A percentile compares a stretch with the other conserved stretches of the same genome.
These are phyloP conservation scores for Acrocalymma vagum DNA, from an alignment of 2,329 filamentous ascomycete species.

Conservation along the genomic window DNA sequence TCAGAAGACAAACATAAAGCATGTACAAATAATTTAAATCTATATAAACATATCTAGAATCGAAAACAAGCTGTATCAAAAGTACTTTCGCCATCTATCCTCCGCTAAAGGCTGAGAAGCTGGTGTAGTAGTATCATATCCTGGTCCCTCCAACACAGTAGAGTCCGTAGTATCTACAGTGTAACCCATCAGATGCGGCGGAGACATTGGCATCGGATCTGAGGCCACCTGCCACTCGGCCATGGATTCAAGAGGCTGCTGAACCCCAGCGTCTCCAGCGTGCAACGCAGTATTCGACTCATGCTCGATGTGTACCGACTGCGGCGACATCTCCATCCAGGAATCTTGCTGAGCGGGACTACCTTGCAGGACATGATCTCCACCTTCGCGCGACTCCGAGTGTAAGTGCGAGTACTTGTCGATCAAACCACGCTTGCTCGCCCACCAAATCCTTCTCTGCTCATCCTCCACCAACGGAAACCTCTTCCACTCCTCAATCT, in stretches of 20 bases:
- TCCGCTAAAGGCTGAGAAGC: neutral
- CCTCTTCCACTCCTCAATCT: constrained; percentile 30
- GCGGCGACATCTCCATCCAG: constrained; percentile 8
- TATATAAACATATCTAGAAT: too few relatives aligned
- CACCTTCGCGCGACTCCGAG: too few relatives aligned
- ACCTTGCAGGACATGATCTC: neutral
- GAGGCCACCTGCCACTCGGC: constrained; percentile 5
- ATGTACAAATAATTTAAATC: too few relatives aligned
- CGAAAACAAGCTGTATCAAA: constrained; percentile 13
- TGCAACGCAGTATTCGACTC: neutral
- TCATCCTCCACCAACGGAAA: constrained; percentile 19
- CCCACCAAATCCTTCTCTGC: constrained; percentile 24
- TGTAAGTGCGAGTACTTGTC: neutral
- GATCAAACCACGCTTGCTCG: constrained; percentile 8
- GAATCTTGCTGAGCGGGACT: constrained; percentile 4
- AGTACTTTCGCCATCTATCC: constrained; percentile 24
- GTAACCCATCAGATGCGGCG: too few relatives aligned
- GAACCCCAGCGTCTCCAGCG: neutral
- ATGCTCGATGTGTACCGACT: constrained; percentile 8
- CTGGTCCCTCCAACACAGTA: neutral
- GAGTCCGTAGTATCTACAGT: too few relatives aligned
- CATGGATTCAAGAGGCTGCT: constrained; percentile 1
- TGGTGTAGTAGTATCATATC: neutral
- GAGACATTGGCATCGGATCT: constrained; percentile 1
- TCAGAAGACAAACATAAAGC: too few relatives aligned